Evolutionary conservation across 2,329 filamentous ascomycete species (phyloP).

Genomic region (Thielaviopsis populi): DNA sequence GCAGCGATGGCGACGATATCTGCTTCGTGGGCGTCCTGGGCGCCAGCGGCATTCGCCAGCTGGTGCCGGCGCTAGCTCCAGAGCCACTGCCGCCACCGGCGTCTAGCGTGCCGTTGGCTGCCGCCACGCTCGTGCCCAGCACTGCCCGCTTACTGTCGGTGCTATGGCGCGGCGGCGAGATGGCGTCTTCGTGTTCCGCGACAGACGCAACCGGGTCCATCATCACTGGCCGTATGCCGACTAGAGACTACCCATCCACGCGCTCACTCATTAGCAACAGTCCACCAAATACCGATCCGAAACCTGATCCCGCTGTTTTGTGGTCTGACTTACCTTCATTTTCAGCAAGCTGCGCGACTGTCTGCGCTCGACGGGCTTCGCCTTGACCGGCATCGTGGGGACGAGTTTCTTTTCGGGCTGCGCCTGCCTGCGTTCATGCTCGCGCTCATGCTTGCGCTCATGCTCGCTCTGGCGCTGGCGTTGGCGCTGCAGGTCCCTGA

Average conservation of each 20-base stretch:
- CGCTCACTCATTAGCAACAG: too few species aligned
- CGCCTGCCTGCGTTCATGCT: neutral
- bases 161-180: neutral
- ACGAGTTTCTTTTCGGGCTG: neutral
- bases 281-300: too few species aligned
- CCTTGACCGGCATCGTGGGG: neutral
- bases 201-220: neutral
- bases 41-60: neutral
- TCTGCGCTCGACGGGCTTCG: neutral
- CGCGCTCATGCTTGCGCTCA: conserved; percentile 16
- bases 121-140: neutral
- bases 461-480: conserved; percentile 24
- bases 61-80: neutral
- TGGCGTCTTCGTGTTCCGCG: neutral
- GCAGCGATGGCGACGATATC: neutral
- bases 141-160: neutral
- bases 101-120: neutral
- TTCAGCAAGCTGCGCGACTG: neutral
- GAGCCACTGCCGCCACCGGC: neutral
- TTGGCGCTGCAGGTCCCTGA: conserved; percentile 37
- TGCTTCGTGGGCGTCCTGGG: neutral
- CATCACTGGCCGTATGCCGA: neutral
- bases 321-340: neutral
- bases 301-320: neutral
- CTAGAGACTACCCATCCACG: neutral